Base-by-base conservation (phyloP, 352 stramenopile genomes). In the Discostella stelligera region DNA sequence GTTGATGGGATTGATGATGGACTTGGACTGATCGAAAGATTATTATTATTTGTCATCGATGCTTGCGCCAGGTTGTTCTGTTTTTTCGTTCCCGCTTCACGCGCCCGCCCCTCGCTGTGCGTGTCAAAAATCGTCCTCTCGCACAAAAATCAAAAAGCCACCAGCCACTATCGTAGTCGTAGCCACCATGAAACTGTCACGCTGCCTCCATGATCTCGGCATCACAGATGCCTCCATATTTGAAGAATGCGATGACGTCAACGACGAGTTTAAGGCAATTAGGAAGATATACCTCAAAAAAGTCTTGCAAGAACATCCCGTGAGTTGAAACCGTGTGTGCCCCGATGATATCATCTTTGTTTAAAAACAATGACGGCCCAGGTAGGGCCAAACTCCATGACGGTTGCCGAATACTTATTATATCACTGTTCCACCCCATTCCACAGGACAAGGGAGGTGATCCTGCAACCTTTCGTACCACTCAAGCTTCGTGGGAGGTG, bases 381-480 rank as follows among this genome's bases (percentile, higher is more conserved):
- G 9, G n/a, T n/a, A n/a, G n/a, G n/a, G n/a, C n/a, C n/a, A n/a
- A n/a, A n/a, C n/a, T n/a, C n/a, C n/a, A 44, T 44, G 11, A 10
- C 37, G 11, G 37, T 8, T 44, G 37, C 37, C 13, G 37, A 44
- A 44, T 44, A 44, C 7, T 44, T 11, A 3, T 44, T 44, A 8
- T 44, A 44, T 44, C 2, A 14, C 37, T 44, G 13, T 11, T 14
- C 37, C 2, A 44, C 27, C 27, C 27, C 27, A 44, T 44, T 10
- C 1, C 16, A 20, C 49, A 72, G 65, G 82, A 89, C 73, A 89
- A 89, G 74, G 82, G 82, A 5, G 82, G 82, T 7, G 71, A 87
- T 64, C 41, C 75, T 32, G 55, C 18, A 2, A 44, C 39, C 23
- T 89, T 89, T 21, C 75, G 80, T 10, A 58, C 48, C 11, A 63